Base-by-base conservation (phyloP, 768 basidiomycete species). In the Mycena latifolia region DNA sequence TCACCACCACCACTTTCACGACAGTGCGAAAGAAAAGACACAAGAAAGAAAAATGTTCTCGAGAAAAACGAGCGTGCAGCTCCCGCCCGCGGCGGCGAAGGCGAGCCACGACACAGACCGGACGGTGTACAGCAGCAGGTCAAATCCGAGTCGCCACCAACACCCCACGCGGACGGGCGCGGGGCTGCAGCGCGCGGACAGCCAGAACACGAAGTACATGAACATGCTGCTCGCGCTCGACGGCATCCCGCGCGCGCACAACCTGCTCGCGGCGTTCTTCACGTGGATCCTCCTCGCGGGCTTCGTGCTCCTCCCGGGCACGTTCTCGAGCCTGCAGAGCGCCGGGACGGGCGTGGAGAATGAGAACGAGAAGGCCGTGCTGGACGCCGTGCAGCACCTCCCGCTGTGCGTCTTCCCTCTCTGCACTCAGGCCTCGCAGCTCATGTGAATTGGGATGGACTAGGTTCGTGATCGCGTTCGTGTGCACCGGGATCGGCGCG, bases 231-330 rank as follows among this genome's bases (percentile, higher is more conserved):
- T 89, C 35, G 88, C 87, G 6, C 75, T 89, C 24, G 88, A 89
- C 68, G 80, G 77, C 54, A 89, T 89, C 54, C 85, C 87, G 15
- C 71, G 74, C 3, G 29, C 84, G 54, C 79, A 85, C 72, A 87
- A 88, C 62, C 60, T 87, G 22, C 71, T 83, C 29, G 82, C 85
- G 3, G 80, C 81, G 12, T 88, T 89, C 76, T 89, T 86, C 68
- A 88, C 85, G 11, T 89, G 88, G 88, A 82, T 89, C 59, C 70
- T 89, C 55, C 77, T 89, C 25, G 88, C 88, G 11, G 88, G 88
- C 10, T 89, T 89, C 71, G 77, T 89, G n/a, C 78, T 89, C 29
- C 88, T 89, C 66, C 88, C 88, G 2, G 85, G 87, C 54, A 89
- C 88, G 9, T 89, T 89, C 73, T 79, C 83, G 12, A 87, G 82